A percentile compares a stretch with the other conserved stretches of the same genome.
Conservation (phyloP, 805 yeast species). For the Myxozyma neglecta region DNA sequence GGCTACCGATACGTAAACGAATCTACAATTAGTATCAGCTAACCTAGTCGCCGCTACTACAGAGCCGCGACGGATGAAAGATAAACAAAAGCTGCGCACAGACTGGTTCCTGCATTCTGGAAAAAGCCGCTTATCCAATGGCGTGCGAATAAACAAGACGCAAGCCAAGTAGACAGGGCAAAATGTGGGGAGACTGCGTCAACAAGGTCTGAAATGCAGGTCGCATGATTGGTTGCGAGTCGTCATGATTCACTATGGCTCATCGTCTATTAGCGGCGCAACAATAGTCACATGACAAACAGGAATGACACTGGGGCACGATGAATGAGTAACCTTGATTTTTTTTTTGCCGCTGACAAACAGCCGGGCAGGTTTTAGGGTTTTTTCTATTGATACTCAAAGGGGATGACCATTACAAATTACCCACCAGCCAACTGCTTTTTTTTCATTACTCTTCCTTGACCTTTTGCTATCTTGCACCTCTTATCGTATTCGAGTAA, state of each 20-base stretch:
- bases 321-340: background rate
- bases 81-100: no score
- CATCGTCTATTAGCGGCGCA: background rate
- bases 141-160: background rate
- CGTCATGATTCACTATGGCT: background rate
- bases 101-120: no score
- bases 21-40: no score
- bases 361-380: constrained; percentile 1
- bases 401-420: background rate
- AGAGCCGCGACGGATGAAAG: no score
- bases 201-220: background rate
- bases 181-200: background rate
- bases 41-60: no score
- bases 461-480: background rate
- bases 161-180: background rate
- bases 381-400: background rate
- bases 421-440: background rate
- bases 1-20: no score
- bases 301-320: background rate
- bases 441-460: background rate
- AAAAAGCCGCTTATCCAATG: background rate
- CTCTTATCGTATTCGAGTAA: background rate
- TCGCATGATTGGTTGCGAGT: constrained; percentile 2
- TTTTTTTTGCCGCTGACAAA: constrained; percentile 2
- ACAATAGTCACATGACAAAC: background rate